Evolutionary conservation across 108 stramenopile genomes (phyloP), one percentile per base, ranked within the genome.

Genomic region (Skeletonema costatum): DNA sequence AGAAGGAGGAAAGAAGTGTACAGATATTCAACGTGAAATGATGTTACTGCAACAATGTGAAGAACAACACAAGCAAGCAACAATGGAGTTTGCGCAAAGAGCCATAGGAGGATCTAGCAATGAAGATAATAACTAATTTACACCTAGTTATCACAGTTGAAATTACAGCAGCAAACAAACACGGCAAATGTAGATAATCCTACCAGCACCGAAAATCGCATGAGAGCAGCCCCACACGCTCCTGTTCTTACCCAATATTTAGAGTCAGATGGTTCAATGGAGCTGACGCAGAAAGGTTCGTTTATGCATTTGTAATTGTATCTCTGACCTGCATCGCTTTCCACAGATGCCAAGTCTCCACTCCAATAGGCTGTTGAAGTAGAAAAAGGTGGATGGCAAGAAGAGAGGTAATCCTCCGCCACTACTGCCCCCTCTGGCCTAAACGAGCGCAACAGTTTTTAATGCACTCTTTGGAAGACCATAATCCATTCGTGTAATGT

Each of bases 41-140:
- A 59, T 48, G 44, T 4, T 72, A 8, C 59, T 72, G 5, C 33
- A 42, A 11, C 11, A 44, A 17, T 29, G 60, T 48, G 60, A 32
- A 32, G 38, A 29, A 33, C 19, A 30, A 13, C 51, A 72, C 4
- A 25, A 72, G n/a, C 35, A 38, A 6, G 39, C 8, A 1, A 41
- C 39, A 1, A 32, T 19, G 16, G 17, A 59, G 29, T 72, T 72
- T 46, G 71, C 71, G 10, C 60, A 44, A 29, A 60, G 44, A 42
- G 71, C 71, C 0, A 59, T 72, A 2, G 16, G 44, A n/a, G 44
- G 44, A n/a, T 16, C 44, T n/a, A 2, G 16, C 14, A 46, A n/a
- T n/a, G 16, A 1, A 46, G 44, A 46, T 46, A 46, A n/a, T 5
- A n/a, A 46, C 44, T n/a, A 46, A 46, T 46, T 16, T n/a, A 46